phyloP scores from a whole-genome alignment of 2,329 filamentous ascomycete genomes.

The Aureobasidium sp. region DNA sequence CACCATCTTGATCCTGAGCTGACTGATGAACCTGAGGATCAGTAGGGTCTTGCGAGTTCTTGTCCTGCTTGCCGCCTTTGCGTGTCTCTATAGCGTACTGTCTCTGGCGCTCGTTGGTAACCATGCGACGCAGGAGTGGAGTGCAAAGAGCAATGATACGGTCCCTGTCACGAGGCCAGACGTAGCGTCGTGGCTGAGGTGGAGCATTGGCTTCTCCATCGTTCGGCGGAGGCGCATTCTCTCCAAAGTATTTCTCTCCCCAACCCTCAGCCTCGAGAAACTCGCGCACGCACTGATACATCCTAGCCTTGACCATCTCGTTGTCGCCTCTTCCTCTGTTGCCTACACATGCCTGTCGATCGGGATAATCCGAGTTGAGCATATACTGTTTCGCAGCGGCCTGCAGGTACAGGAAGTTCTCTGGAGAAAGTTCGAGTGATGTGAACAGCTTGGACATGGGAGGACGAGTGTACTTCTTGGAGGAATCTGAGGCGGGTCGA shows the following conservation, averaged over 20 bases:
- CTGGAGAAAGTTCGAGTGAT: constrained; percentile 46
- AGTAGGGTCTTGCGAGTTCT: neutral
- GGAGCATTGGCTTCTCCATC: constrained; percentile 11
- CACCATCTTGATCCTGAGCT: neutral
- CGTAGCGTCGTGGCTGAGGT: constrained; percentile 27
- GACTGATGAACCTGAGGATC: neutral
- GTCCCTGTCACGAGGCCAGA: constrained; percentile 48
- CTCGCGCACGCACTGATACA: constrained; percentile 48
- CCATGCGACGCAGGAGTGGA: constrained; percentile 48
- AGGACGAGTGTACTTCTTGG: constrained; percentile 48
- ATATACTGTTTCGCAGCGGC: constrained; percentile 49
- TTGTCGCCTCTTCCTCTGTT: constrained; percentile 38
- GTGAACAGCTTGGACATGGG: constrained; percentile 50
- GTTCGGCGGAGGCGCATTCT: constrained; percentile 20
- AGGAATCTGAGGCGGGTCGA: constrained; percentile 33
- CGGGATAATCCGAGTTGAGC: constrained; percentile 46
- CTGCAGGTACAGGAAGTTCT: constrained; percentile 48
- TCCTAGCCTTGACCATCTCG: constrained; percentile 47
- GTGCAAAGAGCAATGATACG: constrained; percentile 50
- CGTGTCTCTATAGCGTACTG: constrained; percentile 49
- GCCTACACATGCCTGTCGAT: constrained; percentile 48
- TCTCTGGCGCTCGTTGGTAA: constrained; percentile 51
- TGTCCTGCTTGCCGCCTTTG: constrained; percentile 27
- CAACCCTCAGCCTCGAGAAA: constrained; percentile 40
- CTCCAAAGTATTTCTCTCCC: constrained; percentile 35